phyloP scores from a whole-genome alignment of 2,329 filamentous ascomycete species.

The Aspergillus tanneri region DNA sequence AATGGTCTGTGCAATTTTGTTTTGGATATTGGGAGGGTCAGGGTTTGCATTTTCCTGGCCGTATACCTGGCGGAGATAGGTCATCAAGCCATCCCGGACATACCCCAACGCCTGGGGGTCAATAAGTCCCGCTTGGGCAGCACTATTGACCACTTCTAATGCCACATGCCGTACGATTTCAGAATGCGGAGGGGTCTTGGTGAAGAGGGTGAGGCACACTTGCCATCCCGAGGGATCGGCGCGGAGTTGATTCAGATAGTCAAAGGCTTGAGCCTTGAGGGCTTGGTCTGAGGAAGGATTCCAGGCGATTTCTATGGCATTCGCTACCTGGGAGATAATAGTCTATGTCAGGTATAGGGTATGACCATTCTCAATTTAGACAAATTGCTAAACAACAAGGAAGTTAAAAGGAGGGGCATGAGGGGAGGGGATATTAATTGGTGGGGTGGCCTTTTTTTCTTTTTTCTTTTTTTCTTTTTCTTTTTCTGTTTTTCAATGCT shows the following conservation, averaged over 20 bases:
- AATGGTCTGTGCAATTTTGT: slow-evolving; percentile 94
- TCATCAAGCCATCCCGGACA: slow-evolving; percentile 77
- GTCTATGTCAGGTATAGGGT: slow-evolving; percentile 18
- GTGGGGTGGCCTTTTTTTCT: slow-evolving; percentile 17
- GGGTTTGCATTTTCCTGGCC: slow-evolving; percentile 56
- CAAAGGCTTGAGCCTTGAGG: slow-evolving; percentile 73
- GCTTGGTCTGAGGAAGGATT: slow-evolving; percentile 72
- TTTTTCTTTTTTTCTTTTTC: slow-evolving; percentile 2
- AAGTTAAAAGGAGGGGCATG: slow-evolving; percentile 20
- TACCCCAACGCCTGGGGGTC: slow-evolving; percentile 69
- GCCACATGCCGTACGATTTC: slow-evolving; percentile 87
- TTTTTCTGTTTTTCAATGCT: not conserved
- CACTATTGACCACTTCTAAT: slow-evolving; percentile 90
- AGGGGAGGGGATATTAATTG: slow-evolving; percentile 17
- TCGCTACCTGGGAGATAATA: slow-evolving; percentile 68
- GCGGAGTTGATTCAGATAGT: slow-evolving; percentile 67
- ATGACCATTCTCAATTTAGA: not conserved
- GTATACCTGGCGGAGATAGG: slow-evolving; percentile 77
- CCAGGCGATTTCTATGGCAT: slow-evolving; percentile 92
- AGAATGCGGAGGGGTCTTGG: slow-evolving; percentile 68
- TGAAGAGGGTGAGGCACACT: slow-evolving; percentile 82
- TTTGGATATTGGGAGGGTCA: slow-evolving; percentile 79
- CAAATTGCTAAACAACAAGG: not conserved
- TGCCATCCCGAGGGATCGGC: slow-evolving; percentile 86
- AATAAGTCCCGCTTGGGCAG: slow-evolving; percentile 75